Evolutionary conservation across 257 asterid genomes (phyloP), one percentile per base, ranked within the genome.

Genomic region (Prunella vulgaris): DNA sequence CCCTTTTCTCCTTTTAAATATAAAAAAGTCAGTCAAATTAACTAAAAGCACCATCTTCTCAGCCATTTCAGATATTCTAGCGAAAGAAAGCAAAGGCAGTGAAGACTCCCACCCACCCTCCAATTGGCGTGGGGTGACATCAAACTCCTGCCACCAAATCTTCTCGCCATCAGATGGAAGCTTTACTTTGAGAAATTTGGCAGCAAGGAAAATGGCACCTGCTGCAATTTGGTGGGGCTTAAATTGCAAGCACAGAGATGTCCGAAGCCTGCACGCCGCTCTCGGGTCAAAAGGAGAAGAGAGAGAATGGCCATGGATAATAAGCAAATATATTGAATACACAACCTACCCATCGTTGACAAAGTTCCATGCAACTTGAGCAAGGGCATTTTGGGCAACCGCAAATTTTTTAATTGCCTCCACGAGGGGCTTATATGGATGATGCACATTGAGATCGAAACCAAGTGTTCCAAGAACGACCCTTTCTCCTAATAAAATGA

Each of bases 111-210:
- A 93, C 95, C 98, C 59, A 93, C 98, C 98, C 96, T 93, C 98
- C 82, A 93, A 85, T 81, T 94, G 99, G 81, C 92, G 97, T 73
- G 99, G 99, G 80, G 96, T 91, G 84, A 94, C 97, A 78, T 91
- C 97, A 81, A 94, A 89, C 86, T 94, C 99, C 84, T 91, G 99
- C 99, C 99, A 91, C 99, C 99, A 94, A 80, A 86, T 89, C 86
- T 88, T 90, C 81, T 91, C 97, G 4, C 95, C 90, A 52, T 94
- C 99, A 75, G 88, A 77, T 56, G 99, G 97, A 81, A 94, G 97
- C 93, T 89, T 94, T 69, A 94, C 97, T 89, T 89, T 91, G 68
- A 94, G 97, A 76, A 94, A 94, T 92, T 94, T 91, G 81, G 98
- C 97, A 79, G 99, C 99, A 54, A 94, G 97, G 76, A 94, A 94